Evolutionary conservation across 2,329 filamentous ascomycete genomes (phyloP).

Genomic region (Dactylellina parvicollis): DNA sequence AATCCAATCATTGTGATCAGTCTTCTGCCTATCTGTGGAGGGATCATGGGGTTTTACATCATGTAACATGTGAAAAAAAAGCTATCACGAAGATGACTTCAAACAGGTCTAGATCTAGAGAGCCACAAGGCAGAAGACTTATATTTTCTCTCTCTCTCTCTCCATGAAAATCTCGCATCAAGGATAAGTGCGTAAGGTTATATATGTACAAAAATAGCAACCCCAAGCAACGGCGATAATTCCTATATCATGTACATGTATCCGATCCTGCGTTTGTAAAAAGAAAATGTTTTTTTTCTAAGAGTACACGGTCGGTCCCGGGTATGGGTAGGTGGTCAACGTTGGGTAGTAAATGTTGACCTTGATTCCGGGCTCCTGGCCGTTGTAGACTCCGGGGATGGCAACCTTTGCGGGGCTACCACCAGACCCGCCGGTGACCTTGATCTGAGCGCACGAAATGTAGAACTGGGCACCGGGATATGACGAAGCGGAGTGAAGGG

Average conservation of each 20-base stretch:
- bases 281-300: constrained; percentile 22
- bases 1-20: constrained; percentile 19
- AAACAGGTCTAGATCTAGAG: too few relatives aligned
- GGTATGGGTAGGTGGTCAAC: constrained; percentile 54
- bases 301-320: constrained; percentile 55
- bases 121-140: neutral
- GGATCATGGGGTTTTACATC: neutral
- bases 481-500: constrained; percentile 59
- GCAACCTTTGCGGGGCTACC: constrained; percentile 61
- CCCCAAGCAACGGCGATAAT: neutral
- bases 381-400: constrained; percentile 62
- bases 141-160: neutral
- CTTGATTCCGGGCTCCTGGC: constrained; percentile 55
- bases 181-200: neutral
- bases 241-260: neutral
- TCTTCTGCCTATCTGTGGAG: neutral
- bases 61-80: neutral
- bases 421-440: constrained; percentile 62
- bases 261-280: neutral
- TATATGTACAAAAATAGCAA: constrained; percentile 10
- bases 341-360: constrained; percentile 56
- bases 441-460: constrained; percentile 63
- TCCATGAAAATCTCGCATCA: neutral
- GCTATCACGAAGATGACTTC: neutral
- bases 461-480: constrained; percentile 61